A percentile compares a stretch with the other conserved stretches of the same genome.
Conservation (phyloP, 345 rosid species). For the Physaria fendleri region DNA sequence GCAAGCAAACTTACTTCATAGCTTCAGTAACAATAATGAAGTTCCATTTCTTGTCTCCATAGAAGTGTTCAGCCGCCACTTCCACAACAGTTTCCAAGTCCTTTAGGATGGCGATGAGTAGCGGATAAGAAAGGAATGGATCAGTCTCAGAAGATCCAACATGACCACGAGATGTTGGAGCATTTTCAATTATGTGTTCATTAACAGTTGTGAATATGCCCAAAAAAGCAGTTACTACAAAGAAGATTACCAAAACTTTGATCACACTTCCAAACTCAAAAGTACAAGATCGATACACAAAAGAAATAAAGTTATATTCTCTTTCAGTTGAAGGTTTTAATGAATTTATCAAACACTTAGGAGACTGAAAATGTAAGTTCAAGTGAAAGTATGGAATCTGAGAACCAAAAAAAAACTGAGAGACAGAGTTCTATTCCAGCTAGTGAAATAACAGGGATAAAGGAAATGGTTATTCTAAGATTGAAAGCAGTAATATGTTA, state of each 20-base stretch:
- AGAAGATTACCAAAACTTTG: constrained; percentile 17
- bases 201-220: constrained; percentile 82
- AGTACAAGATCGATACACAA: neutral
- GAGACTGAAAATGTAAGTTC: neutral
- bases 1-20: constrained; percentile 47
- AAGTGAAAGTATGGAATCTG: neutral
- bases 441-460: neutral
- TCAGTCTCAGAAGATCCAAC: constrained; percentile 33
- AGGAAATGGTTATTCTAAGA: constrained; percentile 12
- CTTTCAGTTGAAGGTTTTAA: neutral
- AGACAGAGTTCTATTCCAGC: neutral
- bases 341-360: neutral
- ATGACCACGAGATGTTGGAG: constrained; percentile 37
- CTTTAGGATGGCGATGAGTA: constrained; percentile 71
- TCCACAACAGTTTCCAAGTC: constrained; percentile 89
- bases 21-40: constrained; percentile 80
- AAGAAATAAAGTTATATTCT: neutral
- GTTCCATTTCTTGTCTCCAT: constrained; percentile 82
- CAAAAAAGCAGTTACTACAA: constrained; percentile 76
- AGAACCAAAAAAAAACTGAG: neutral
- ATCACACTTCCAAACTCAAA: constrained; percentile 5
- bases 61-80: constrained; percentile 77
- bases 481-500: constrained; percentile 59
- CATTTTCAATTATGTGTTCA: constrained; percentile 71
- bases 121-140: constrained; percentile 52